Conservation (phyloP, 2,329 filamentous ascomycete genomes). For the Grosmannia penicillata region DNA sequence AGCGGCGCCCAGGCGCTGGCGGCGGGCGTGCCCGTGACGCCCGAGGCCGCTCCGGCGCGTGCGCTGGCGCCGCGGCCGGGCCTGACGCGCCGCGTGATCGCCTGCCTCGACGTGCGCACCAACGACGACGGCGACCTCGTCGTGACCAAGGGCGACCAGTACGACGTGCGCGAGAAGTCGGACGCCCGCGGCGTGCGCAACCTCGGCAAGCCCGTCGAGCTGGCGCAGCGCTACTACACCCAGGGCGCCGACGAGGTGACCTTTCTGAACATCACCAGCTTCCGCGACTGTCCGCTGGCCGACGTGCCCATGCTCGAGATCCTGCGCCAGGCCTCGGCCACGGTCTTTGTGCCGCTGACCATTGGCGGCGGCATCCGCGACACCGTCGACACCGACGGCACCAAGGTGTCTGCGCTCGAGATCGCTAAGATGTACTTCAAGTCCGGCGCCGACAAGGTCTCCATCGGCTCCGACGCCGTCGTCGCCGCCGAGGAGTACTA, state of each 20-base stretch:
- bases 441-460: slow-evolving; percentile 92
- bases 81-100: slow-evolving; percentile 84
- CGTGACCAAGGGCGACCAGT: slow-evolving; percentile 96
- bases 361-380: slow-evolving; percentile 93
- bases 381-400: slow-evolving; percentile 77
- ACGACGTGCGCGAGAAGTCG: slow-evolving; percentile 87
- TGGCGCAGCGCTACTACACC: slow-evolving; percentile 88
- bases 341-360: slow-evolving; percentile 90
- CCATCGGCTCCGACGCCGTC: slow-evolving; percentile 90
- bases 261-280: slow-evolving; percentile 96
- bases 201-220: slow-evolving; percentile 89
- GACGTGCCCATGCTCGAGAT: slow-evolving; percentile 96
- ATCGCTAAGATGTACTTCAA: slow-evolving; percentile 97
- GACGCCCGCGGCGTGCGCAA: slow-evolving; percentile 62
- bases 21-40: slow-evolving; percentile 11
- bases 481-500: slow-evolving; percentile 87
- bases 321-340: slow-evolving; percentile 68
- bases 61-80: slow-evolving; percentile 25
- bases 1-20: slow-evolving; percentile 38
- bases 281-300: slow-evolving; percentile 83
- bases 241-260: slow-evolving; percentile 94
- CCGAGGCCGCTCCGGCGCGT: not conserved
- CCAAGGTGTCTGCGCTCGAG: slow-evolving; percentile 73
- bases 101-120: slow-evolving; percentile 85
- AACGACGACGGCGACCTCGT: slow-evolving; percentile 93